Evolutionary conservation across 768 basidiomycete species (phyloP), one percentile per base, ranked within the genome.

Genomic region (Lactarius sanguifluus): DNA sequence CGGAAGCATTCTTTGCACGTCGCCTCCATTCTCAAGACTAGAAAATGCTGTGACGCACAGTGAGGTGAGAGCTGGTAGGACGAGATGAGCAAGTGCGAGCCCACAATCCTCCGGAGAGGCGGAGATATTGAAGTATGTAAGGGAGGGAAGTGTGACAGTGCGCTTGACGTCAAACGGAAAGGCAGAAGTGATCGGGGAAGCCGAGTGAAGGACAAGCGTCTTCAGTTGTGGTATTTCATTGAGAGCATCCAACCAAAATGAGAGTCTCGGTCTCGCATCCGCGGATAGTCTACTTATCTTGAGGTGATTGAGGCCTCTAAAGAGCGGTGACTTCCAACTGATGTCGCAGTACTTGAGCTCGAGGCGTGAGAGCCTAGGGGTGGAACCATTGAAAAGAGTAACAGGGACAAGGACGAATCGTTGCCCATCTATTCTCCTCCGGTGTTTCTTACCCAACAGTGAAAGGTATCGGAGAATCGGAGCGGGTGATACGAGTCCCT

Each of bases 251-350:
- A 65, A 41, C 57, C 57, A 65, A 18, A 25, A 18, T 8, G 20
- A 23, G 20, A 52, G 28, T 9, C 40, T 65, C 15, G 64, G 58
- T 12, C 50, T 40, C n/a, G 2, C 23, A 23, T 1, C 0, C 7
- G 34, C 8, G 8, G 58, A 65, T 10, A 52, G 28, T 3, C 7
- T 16, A 3, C 18, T 32, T 32, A 65, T 50, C 34, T 43, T n/a
- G 23, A 65, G 47, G 20, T 50, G 5, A 1, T 25, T 41, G 9
- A 65, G 57, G 20, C 36, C 25, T 40, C 23, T 59, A 1, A 65
- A 43, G 16, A 54, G 50, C 57, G 64, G 50, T 10, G 64, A 60
- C 23, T 30, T 34, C 64, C 64, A 65, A n/a, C 36, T 15, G 32
- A 64, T 59, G 41, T 64, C 64, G 32, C 43, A 64, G 2, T 36